Conservation (phyloP, 2,329 filamentous ascomycete species). For the Cercospora beticola region DNA sequence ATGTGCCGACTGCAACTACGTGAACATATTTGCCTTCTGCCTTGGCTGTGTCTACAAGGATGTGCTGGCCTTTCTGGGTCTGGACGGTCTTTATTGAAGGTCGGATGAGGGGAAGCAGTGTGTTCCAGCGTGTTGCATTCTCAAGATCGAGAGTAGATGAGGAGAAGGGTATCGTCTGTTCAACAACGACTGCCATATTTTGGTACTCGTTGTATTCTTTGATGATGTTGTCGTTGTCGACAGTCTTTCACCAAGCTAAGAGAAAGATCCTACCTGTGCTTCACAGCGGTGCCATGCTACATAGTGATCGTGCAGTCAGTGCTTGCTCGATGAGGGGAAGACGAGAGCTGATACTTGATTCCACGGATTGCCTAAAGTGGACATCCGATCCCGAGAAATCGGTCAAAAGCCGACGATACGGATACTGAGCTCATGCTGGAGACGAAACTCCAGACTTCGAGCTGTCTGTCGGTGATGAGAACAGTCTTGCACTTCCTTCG, state of each 20-base stretch:
- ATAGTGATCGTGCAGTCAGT: not conserved
- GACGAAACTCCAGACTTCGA: not conserved
- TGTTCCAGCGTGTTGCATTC: constrained; percentile 37
- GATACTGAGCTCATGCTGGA: not conserved
- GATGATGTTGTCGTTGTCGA: not conserved
- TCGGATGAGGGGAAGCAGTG: constrained; percentile 37
- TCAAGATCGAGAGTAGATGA: constrained; percentile 32
- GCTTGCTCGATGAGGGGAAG: constrained; percentile 12
- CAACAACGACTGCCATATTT: constrained; percentile 40
- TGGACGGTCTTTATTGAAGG: constrained; percentile 33
- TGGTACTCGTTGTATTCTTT: not conserved
- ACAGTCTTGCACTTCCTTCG: not conserved
- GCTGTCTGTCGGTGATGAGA: not conserved
- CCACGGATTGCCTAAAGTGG: constrained; percentile 8
- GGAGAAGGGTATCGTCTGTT: constrained; percentile 39
- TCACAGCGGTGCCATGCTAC: not conserved
- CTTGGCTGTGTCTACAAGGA: constrained; percentile 36
- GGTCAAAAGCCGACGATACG: not conserved
- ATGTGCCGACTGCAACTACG: constrained; percentile 33
- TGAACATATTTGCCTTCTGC: constrained; percentile 30
- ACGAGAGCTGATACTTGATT: constrained; percentile 1
- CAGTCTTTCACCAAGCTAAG: not conserved
- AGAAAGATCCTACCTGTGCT: not conserved
- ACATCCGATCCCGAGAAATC: not conserved
- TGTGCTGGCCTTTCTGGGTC: constrained; percentile 33